These are phyloP conservation scores for Alternaria gaisen DNA, from an alignment of 2,329 filamentous ascomycete species.

Conservation along the genomic window DNA sequence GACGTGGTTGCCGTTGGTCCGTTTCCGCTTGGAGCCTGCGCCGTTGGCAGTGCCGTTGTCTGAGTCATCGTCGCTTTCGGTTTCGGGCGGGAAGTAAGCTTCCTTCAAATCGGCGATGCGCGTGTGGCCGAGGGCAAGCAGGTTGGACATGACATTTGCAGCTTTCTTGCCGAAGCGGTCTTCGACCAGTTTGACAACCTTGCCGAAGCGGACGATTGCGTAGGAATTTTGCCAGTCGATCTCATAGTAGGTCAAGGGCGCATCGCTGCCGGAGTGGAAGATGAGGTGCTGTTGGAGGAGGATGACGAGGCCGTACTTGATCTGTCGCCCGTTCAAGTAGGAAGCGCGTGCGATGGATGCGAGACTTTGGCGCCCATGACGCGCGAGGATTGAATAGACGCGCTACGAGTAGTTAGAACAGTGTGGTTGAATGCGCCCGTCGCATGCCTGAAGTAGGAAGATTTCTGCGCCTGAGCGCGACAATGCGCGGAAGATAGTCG, in stretches of 20 bases:
- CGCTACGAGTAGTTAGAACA: constrained; percentile 64
- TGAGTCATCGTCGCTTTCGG: constrained; percentile 46
- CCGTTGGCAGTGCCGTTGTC: constrained; percentile 40
- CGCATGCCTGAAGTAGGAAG: constrained; percentile 6
- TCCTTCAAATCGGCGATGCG: constrained; percentile 74
- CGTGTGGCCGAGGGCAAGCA: constrained; percentile 81
- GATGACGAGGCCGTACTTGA: constrained; percentile 82
- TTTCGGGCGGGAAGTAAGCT: constrained; percentile 61
- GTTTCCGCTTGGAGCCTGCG: constrained; percentile 32
- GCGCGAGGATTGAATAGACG: constrained; percentile 81
- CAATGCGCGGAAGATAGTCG: neutral
- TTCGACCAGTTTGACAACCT: constrained; percentile 79
- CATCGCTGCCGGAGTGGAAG: constrained; percentile 73
- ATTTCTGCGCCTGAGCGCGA: neutral
- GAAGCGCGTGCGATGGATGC: constrained; percentile 75
- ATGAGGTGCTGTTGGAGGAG: constrained; percentile 90
- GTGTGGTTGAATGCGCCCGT: constrained; percentile 13
- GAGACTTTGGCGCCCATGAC: constrained; percentile 79
- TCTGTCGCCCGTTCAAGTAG: constrained; percentile 74
- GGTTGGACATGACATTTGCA: constrained; percentile 75
- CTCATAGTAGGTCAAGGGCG: constrained; percentile 78
- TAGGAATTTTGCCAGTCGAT: constrained; percentile 84
- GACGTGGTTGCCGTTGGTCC: constrained; percentile 29
- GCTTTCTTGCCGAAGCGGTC: constrained; percentile 78
- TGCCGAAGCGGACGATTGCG: constrained; percentile 80